Conservation (phyloP, 2,329 filamentous ascomycete species). For the Scedosporium minutisporum region DNA sequence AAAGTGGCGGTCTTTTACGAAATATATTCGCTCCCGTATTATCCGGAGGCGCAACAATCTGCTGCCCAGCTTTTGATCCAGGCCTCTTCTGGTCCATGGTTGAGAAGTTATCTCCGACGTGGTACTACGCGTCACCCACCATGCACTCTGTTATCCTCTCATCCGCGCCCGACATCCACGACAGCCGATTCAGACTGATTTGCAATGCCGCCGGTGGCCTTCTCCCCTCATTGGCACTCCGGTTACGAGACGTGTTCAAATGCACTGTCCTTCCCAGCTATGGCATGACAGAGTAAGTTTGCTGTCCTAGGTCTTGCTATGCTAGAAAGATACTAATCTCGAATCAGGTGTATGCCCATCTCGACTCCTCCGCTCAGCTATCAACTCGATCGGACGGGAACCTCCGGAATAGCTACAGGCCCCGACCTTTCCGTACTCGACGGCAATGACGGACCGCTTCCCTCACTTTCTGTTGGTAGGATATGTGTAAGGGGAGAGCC, state of each 20-base stretch:
- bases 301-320: background rate
- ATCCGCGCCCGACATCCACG: slow-evolving; percentile 27
- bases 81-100: slow-evolving; percentile 47
- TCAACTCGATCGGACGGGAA: slow-evolving; percentile 39
- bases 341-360: slow-evolving; percentile 43
- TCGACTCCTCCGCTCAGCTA: slow-evolving; percentile 45
- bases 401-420: slow-evolving; percentile 41
- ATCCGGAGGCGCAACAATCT: slow-evolving; percentile 43
- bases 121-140: slow-evolving; percentile 49
- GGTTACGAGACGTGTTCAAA: slow-evolving; percentile 38
- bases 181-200: slow-evolving; percentile 38
- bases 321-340: background rate
- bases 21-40: slow-evolving; percentile 46
- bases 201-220: slow-evolving; percentile 47
- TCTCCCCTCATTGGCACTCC: slow-evolving; percentile 38
- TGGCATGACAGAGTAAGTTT: slow-evolving; percentile 43
- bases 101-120: slow-evolving; percentile 36
- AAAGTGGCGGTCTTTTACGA: slow-evolving; percentile 39
- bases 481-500: slow-evolving; percentile 43
- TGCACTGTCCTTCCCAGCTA: slow-evolving; percentile 46
- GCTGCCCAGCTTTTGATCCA: slow-evolving; percentile 43
- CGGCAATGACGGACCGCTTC: slow-evolving; percentile 21
- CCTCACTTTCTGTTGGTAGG: slow-evolving; percentile 28
- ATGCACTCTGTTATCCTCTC: slow-evolving; percentile 46
- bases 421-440: slow-evolving; percentile 42